Percentiles rank a stretch among this genome's conserved stretches.
phyloP scores from a whole-genome alignment of 2,329 filamentous ascomycete species.

The Shiraia sp. region DNA sequence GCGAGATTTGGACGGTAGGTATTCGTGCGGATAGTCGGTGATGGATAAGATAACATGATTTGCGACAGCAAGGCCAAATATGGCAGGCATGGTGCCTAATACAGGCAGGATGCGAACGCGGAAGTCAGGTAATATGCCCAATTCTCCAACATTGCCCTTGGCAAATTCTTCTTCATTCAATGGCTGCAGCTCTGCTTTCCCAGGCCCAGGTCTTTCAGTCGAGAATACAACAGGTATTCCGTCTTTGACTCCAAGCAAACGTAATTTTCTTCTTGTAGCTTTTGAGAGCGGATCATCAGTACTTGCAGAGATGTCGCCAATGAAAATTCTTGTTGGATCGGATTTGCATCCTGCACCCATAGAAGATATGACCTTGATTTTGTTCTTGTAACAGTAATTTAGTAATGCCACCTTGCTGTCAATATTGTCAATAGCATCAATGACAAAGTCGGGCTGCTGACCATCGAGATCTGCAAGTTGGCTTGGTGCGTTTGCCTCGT shows the following conservation, averaged over 20 bases:
- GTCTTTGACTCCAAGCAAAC: constrained; percentile 73
- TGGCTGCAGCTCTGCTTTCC: constrained; percentile 87
- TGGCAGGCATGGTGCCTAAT: constrained; percentile 93
- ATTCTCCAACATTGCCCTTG: constrained; percentile 82
- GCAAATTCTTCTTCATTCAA: constrained; percentile 84
- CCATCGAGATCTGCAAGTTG: constrained; percentile 71
- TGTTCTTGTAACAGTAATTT: constrained; percentile 80
- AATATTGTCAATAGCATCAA: constrained; percentile 98
- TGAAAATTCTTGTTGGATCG: constrained; percentile 77
- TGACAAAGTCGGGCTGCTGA: constrained; percentile 78
- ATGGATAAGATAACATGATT: constrained; percentile 91
- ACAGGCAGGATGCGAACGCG: constrained; percentile 93
- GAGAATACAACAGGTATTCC: constrained; percentile 94
- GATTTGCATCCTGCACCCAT: constrained; percentile 98
- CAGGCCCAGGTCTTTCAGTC: constrained; percentile 84
- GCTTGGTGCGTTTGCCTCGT: constrained; percentile 64
- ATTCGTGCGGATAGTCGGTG: constrained; percentile 82
- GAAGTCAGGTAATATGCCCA: constrained; percentile 90
- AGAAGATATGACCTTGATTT: constrained; percentile 82
- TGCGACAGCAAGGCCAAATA: constrained; percentile 88
- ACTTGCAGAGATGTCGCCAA: constrained; percentile 87
- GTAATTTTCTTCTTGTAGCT: constrained; percentile 77
- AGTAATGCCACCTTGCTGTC: constrained; percentile 92
- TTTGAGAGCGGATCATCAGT: constrained; percentile 88
- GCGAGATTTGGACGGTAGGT: constrained; percentile 75